Conservation (phyloP, 306 rosid species). For the Cicer bijugum region DNA sequence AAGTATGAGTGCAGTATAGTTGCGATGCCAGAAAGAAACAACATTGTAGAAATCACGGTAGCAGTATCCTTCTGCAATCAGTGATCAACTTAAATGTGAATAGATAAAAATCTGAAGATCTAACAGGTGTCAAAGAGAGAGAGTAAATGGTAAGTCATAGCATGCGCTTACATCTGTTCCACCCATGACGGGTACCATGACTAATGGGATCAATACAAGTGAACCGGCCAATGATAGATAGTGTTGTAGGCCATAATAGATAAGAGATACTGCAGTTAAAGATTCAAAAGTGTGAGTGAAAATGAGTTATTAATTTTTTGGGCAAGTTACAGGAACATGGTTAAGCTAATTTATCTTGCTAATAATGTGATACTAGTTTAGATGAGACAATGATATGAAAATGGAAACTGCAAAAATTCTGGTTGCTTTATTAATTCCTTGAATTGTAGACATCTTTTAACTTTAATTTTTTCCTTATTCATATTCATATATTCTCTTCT, state of each 20-base stretch:
- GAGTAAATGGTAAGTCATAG: slow-evolving; percentile 33
- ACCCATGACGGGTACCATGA: slow-evolving; percentile 92
- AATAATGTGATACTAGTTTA: slow-evolving; percentile 16
- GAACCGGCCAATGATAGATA: slow-evolving; percentile 92
- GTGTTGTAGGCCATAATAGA: slow-evolving; percentile 87
- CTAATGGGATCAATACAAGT: slow-evolving; percentile 79
- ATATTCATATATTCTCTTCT: too few species aligned
- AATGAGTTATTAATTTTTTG: background rate
- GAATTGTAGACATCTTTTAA: background rate
- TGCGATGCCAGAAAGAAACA: slow-evolving; percentile 85
- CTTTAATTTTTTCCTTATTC: background rate
- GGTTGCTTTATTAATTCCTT: background rate
- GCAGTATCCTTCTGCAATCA: slow-evolving; percentile 81
- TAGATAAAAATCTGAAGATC: slow-evolving; percentile 22
- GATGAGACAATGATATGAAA: background rate
- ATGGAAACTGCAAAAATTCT: background rate
- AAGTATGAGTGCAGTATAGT: slow-evolving; percentile 82
- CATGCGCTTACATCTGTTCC: slow-evolving; percentile 86
- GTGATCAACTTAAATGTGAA: slow-evolving; percentile 35
- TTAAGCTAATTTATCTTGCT: slow-evolving; percentile 13
- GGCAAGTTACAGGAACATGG: slow-evolving; percentile 41
- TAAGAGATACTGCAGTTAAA: slow-evolving; percentile 66
- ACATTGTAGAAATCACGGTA: slow-evolving; percentile 82
- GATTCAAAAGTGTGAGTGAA: slow-evolving; percentile 42
- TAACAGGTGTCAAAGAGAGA: slow-evolving; percentile 36